phyloP scores from a whole-genome alignment of 495 filamentous ascomycete species.

The Aspergillus leporis region DNA sequence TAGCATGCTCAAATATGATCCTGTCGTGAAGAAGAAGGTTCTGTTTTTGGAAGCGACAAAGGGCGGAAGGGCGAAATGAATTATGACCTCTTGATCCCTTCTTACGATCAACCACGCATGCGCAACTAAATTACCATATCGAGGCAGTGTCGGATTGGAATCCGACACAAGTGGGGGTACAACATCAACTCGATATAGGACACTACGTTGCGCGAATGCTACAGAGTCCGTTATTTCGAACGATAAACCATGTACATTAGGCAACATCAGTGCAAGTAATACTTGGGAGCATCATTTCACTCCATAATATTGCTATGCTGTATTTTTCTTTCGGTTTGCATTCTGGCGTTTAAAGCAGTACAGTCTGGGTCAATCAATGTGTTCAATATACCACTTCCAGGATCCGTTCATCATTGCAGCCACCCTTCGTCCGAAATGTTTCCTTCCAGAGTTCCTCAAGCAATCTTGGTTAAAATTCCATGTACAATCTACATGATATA shows the following conservation, averaged over 20 bases:
- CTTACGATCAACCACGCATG: background rate
- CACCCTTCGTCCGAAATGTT: background rate
- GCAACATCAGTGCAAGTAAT: slow-evolving; percentile 14
- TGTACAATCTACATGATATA: background rate
- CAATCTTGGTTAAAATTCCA: background rate
- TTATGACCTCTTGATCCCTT: background rate
- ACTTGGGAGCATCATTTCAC: background rate
- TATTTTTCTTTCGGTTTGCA: slow-evolving; percentile 24
- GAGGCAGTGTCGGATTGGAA: background rate
- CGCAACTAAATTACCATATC: background rate
- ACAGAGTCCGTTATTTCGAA: slow-evolving; percentile 6
- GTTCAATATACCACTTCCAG: slow-evolving; percentile 17
- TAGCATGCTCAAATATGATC: slow-evolving; percentile 99
- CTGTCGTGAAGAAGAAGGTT: slow-evolving; percentile 93
- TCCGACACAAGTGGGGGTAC: background rate
- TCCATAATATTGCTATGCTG: slow-evolving; percentile 15
- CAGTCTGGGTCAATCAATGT: slow-evolving; percentile 29
- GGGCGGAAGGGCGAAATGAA: slow-evolving; percentile 46
- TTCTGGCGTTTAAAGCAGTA: slow-evolving; percentile 32
- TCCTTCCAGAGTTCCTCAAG: background rate
- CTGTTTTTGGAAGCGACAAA: slow-evolving; percentile 91
- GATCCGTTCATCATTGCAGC: slow-evolving; percentile 1
- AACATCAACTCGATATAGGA: background rate
- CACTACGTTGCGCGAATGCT: background rate
- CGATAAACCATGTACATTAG: slow-evolving; percentile 31